Evolutionary conservation across 139 green algal genomes (phyloP), one percentile per base, ranked within the genome.

Genomic region (Tetradesmus lagerheimii): DNA sequence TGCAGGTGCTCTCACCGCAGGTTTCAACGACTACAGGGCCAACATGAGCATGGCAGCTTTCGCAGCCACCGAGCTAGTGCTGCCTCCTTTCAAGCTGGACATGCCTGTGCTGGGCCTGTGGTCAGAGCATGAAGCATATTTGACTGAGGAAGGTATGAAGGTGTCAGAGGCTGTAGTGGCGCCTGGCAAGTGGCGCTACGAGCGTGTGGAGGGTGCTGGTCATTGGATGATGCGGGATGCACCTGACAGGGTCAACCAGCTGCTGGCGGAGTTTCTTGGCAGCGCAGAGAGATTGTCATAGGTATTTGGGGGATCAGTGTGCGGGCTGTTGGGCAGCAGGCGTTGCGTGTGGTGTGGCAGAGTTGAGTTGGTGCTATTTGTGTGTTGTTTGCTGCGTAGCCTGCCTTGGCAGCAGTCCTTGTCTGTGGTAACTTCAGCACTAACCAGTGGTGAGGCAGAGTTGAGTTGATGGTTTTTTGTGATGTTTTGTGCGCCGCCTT

Each of bases 1-100:
- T 18, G 11, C 41, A 84, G 79, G 79, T 84, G 79, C 79, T 1
- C 79, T 84, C 39, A 64, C 79, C 29, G 79, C 79, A 15, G 79
- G 79, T 8, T 27, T 84, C 37, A 67, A 25, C 8, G 66, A 29
- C 3, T 84, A 84, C 41, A 27, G 79, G 6, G 41, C 79, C 41
- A 84, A 84, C 41, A 6, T 64, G 8, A 8, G 25, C 27, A 4
- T 2, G 5, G 25, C 31, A 5, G 18, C n/a, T 9, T 38, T 66
- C 16, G 79, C 37, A 4, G n/a, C 6, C 11, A 84, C 41, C 0
- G 31, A 84, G 41, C 29, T 18, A 14, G 2, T 41, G n/a, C 79
- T 31, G 15, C 23, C 39, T 27, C 23, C 39, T 9, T 4, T 6
- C 9, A 34, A 43, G 29, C 79, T 84, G 0, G 1, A 66, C 43